Evolutionary conservation across 257 asterid genomes (phyloP).

Genomic region (Primulina huaijiensis): DNA sequence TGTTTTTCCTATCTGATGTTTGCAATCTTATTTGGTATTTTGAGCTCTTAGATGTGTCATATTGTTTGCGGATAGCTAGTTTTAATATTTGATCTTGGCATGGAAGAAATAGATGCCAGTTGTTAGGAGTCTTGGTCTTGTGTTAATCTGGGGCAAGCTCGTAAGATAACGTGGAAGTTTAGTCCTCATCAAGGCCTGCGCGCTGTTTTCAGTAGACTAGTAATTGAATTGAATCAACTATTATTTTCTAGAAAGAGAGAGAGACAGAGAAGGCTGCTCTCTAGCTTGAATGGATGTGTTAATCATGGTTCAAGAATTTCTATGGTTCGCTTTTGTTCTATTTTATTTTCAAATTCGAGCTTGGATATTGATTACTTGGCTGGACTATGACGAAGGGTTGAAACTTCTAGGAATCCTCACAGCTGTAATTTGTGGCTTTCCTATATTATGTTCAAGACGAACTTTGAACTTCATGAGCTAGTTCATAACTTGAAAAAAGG

Average conservation of each 20-base stretch:
- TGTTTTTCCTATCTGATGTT: not conserved
- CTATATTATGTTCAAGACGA: not conserved
- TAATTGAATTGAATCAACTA: not conserved
- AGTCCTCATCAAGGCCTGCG: not conserved
- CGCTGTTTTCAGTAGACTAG: not conserved
- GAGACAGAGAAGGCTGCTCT: no score
- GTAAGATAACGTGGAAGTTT: not conserved
- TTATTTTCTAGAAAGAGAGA: no score
- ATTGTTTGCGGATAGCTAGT: not conserved
- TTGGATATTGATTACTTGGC: not conserved
- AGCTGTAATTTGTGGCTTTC: not conserved
- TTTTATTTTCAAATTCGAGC: not conserved
- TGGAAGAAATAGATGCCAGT: not conserved
- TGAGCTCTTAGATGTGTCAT: not conserved
- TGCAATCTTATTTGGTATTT: not conserved
- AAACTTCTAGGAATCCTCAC: not conserved
- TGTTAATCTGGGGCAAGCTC: not conserved
- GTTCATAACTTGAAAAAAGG: not conserved
- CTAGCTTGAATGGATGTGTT: no score
- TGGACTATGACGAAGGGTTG: not conserved
- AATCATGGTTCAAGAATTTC: no score
- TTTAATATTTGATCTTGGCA: not conserved
- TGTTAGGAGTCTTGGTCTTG: not conserved
- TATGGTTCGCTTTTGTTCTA: not conserved
- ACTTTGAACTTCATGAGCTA: not conserved